Evolutionary conservation across 2,329 filamentous ascomycete genomes (phyloP), one percentile per base, ranked within the genome.

Genomic region (Pestalotiopsis sp.): DNA sequence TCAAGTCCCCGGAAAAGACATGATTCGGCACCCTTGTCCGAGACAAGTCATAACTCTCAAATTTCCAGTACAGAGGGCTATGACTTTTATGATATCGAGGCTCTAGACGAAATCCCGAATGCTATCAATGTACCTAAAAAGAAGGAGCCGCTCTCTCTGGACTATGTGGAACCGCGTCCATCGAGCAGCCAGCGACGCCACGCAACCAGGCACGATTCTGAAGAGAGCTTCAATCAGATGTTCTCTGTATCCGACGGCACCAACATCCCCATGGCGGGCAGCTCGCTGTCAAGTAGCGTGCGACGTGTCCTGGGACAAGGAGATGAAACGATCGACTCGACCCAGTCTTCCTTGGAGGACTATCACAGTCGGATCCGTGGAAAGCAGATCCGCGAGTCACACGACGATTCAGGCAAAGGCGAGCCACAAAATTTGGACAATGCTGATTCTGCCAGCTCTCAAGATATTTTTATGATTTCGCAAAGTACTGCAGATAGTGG

Each of bases 11-110:
- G 84, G 10, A 80, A 79, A 66, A 82, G 85, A 30, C 81, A 84
- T 11, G 81, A 87, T 72, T 88, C 86, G 0, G 78, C 79, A 48
- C 81, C 86, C 1, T 72, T 87, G 30, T 88, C 87, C 2, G 78
- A 82, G n/a, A 70, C 78, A 22, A 88, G 85, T 73, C 82, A 85
- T 39, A 82, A 83, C 55, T 87, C 84, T 71, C 82, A 85, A 24
- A 71, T 78, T n/a, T 86, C 85, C 13, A 85, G 81, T 73, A 87
- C 84, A 1, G 88, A 90, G 70, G 88, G 88, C 0, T 90, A 91
- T 72, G 88, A 91, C 75, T 91, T 91, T 73, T 90, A 90, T 73
- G 89, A 88, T 72, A 79, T 88, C 35, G 87, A 88, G n/a, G 84
- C 75, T 9, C 63, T 72, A 5, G 78, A 71, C 69, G 75, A 81